Evolutionary conservation across 2,329 filamentous ascomycete genomes (phyloP), one percentile per base, ranked within the genome.

Genomic region (Talaromyces sp.): DNA sequence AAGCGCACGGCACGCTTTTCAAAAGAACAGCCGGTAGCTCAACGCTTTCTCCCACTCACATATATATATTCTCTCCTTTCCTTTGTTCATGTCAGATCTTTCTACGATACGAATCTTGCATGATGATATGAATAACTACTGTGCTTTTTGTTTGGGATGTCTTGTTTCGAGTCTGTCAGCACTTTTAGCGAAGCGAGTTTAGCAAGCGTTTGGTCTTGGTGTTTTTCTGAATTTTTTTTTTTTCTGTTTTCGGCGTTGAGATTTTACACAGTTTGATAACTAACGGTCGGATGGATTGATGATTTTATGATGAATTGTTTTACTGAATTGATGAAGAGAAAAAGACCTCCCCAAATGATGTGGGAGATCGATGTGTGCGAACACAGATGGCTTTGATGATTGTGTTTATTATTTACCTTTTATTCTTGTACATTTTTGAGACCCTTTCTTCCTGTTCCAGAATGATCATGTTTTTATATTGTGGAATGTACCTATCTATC

Each of bases 71-170:
- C 55, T 40, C 57, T 33, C 23, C 40, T 63, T 61, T 63, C 65
- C 63, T 64, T 63, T 66, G 64, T 67, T 66, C 65, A 64, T 62
- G 63, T 65, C 59, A 54, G 48, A 63, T 57, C 39, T 31, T 44
- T 28, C 21, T 12, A 52, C 31, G 46, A 52, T 54, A 54, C 63
- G 57, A 48, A 37, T 44, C 57, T 63, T 65, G 35, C 60, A 63
- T 58, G 61, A 63, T 64, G 60, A 60, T 54, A 54, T 37, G 44
- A 48, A 42, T 42, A 25, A 48, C 21, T n/a, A 48, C 44, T 25
- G 21, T 48, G 28, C 3, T n/a, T 50, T 28, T 50, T n/a, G 1
- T 9, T 42, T 60, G 56, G 46, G 23, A 12, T 8, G 50, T 61
- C 58, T 21, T 48, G 18, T 39, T 61, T 61, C 14, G 33, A 46